Evolutionary conservation across 2,329 filamentous ascomycete species (phyloP).

Genomic region (Talaromyces sp.): DNA sequence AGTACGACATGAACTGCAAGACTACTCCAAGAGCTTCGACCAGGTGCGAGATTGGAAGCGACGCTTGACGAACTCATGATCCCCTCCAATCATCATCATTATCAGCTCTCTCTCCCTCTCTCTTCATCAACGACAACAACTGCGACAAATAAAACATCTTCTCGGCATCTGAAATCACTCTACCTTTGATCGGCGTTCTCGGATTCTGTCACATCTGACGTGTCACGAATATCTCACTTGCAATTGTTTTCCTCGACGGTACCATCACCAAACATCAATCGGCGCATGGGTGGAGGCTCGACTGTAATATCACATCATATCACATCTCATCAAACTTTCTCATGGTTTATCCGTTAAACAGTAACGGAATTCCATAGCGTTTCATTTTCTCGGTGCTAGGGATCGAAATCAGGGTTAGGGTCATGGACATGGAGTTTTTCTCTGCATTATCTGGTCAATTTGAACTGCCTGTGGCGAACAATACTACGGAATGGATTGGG

Average conservation of each 20-base stretch:
- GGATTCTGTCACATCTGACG: not conserved
- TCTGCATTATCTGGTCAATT: not conserved
- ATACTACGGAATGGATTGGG: not conserved
- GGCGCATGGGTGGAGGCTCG: not conserved
- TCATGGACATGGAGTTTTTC: not conserved
- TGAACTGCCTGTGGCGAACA: not conserved
- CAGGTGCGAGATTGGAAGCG: conserved; percentile 59
- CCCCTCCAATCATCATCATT: not conserved
- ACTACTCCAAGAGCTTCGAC: conserved; percentile 87
- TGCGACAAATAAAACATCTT: not conserved
- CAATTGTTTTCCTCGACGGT: not conserved
- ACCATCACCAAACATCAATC: not conserved
- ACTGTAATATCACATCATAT: conserved; percentile 8
- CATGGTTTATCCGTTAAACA: conserved; percentile 4
- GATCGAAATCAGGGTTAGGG: not conserved
- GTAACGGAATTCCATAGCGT: not conserved
- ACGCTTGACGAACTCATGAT: conserved; percentile 32
- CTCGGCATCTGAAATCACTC: not conserved
- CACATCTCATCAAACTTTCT: not conserved
- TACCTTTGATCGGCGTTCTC: not conserved
- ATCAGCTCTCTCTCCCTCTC: not conserved
- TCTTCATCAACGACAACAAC: not conserved
- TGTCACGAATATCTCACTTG: not conserved
- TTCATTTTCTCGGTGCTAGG: not conserved
- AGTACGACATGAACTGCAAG: conserved; percentile 72